Evolutionary conservation across 2,329 filamentous ascomycete species (phyloP), one percentile per base, ranked within the genome.

Genomic region (Fusarium sp.): DNA sequence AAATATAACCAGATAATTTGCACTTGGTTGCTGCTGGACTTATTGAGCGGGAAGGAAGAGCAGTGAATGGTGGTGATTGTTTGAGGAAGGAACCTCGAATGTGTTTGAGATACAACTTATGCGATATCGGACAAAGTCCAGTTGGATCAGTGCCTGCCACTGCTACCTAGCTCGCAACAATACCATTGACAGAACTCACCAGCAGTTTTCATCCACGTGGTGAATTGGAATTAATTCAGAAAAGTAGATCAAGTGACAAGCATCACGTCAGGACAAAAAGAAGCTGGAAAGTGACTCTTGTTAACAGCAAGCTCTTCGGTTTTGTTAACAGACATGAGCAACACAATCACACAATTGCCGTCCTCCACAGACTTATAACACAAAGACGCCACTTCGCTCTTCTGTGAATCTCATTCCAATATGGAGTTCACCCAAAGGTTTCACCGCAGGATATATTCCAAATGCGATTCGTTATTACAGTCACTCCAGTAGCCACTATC

Each of bases 371-470:
- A 63, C 24, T 29, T 45, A 53, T 49, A 52, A 38, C 40, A 51
- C n/a, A 24, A 58, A 12, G 40, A 43, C 56, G 51, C 53, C 58
- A 63, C 58, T 27, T 65, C 43, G 38, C 32, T 52, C 51, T 52
- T 20, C 24, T 55, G 18, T 48, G 30, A 25, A 25, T 29, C 34
- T 15, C 38, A 45, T 27, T 55, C 48, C 38, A 25, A 55, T 29
- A 56, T 55, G 22, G 41, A 40, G 15, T 41, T 53, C 29, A 32
- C 11, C 18, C 57, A 29, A 48, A 32, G 9, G 73, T 75, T 59
- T 54, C 65, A 75, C 73, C 29, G 56, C 73, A 64, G 61, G 27
- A 38, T 54, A 64, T 70, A 70, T 73, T 70, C 63, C 59, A 67
- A 55, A 61, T 72, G 43, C 52, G 29, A 60, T 57, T 61, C 34